These are phyloP conservation scores for Glaciozyma martinii DNA, from an alignment of 768 basidiomycete genomes.

Conservation along the genomic window DNA sequence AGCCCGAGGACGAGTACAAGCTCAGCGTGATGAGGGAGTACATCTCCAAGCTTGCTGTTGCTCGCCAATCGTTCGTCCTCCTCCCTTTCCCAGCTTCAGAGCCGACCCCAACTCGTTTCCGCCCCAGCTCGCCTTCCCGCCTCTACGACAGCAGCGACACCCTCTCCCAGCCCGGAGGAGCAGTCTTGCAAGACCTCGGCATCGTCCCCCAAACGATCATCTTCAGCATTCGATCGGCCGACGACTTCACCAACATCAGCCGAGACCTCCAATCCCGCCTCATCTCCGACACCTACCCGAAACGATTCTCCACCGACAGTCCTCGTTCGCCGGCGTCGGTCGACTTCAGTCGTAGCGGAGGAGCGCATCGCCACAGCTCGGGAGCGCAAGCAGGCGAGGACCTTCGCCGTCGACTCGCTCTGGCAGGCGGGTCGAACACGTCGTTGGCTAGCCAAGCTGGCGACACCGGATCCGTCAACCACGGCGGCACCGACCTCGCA, in stretches of 20 bases:
- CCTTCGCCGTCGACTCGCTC: constrained; percentile 20
- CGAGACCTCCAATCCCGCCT: constrained; percentile 1
- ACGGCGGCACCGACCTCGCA: no score
- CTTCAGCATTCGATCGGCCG: constrained; percentile 23
- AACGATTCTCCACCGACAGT: constrained; percentile 6
- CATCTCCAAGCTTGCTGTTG: constrained; percentile 76
- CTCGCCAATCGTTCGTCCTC: constrained; percentile 58
- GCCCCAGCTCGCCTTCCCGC: constrained; percentile 9
- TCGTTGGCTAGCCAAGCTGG: neutral
- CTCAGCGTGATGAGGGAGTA: constrained; percentile 82
- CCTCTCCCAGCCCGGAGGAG: neutral
- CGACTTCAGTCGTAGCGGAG: neutral
- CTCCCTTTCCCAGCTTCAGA: neutral
- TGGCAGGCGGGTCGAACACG: neutral
- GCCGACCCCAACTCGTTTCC: neutral
- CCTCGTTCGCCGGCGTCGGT: constrained; percentile 5
- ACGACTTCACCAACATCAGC: constrained; percentile 15
- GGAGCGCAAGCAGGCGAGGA: constrained; percentile 23
- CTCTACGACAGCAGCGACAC: constrained; percentile 7
- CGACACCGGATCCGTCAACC: neutral
- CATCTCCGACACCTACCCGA: neutral
- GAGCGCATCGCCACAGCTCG: neutral
- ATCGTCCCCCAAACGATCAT: constrained; percentile 36
- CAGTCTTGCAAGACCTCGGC: constrained; percentile 30
- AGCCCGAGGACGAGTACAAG: constrained; percentile 67